Evolutionary conservation across 148 eudicot species (phyloP), one percentile per base, ranked within the genome.

Genomic region (Pouteria glomerata): DNA sequence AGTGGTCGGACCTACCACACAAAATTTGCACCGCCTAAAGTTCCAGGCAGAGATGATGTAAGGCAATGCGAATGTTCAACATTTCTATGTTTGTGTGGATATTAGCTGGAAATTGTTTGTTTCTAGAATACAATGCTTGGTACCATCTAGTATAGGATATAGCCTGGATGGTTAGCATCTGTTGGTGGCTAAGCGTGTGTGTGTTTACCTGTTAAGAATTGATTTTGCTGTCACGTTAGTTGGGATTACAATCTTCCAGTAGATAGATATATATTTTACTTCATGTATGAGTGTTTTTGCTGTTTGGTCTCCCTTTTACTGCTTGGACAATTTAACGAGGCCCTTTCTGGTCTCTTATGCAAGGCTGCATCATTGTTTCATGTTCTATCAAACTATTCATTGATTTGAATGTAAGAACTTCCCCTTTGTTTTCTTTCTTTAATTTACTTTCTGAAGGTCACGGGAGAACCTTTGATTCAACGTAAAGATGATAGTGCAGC

Each of bases 401-500:
- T 58, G 63, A 29, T 4, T 30, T 58, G 27, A 30, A 27, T 27
- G 48, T 55, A 53, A 55, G 61, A 6, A 2, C 6, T 39, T 29
- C 8, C 35, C n/a, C n/a, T n/a, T n/a, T n/a, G n/a, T n/a, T n/a
- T n/a, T n/a, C 29, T 56, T 8, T 23, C 35, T 15, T 45, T 35
- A 48, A 30, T 37, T 75, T 57, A 57, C 52, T 79, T 71, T 65
- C 6, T 79, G 41, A 68, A 90, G 97, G 93, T 88, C 71, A 88
- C 97, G 44, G 97, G 97, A 50, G 97, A 90, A 72, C 89, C 93
- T 74, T 71, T 90, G 61, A 88, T 90, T 82, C 97, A 90, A 85
- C 89, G 97, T 14, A 90, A 90, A 76, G 97, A 90, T 83, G 97
- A 90, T 70, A 90, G 93, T 45, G 89, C 93, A 68, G 85, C 85